Evolutionary conservation across 768 basidiomycete species (phyloP).

Genomic region (Hygrocybe coccinea): DNA sequence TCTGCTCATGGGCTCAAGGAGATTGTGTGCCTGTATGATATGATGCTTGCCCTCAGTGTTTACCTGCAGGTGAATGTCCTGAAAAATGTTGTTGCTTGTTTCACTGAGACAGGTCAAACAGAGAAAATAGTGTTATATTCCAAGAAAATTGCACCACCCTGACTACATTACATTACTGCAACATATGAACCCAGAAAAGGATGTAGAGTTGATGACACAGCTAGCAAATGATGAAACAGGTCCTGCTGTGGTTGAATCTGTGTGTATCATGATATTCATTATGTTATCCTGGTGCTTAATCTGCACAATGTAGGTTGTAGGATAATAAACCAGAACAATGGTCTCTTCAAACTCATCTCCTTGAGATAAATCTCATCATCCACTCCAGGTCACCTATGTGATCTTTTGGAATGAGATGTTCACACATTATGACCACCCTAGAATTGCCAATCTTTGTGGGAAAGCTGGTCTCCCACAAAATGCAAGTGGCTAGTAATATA

Average conservation of each 20-base stretch:
- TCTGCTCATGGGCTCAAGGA: conserved; percentile 38
- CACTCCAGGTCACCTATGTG: conserved; percentile 97
- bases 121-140: conserved; percentile 98
- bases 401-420: conserved; percentile 99
- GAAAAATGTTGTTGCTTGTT: conserved; percentile 98
- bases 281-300: conserved; percentile 3
- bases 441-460: conserved; percentile 97
- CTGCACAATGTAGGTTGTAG: conserved; percentile 63
- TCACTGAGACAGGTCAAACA: conserved; percentile 96
- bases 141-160: conserved; percentile 95
- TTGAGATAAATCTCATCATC: conserved; percentile 97
- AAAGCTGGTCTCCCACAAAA: conserved; percentile 94
- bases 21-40: conserved; percentile 88
- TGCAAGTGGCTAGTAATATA: conserved; percentile 46
- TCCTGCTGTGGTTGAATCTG: conserved; percentile 89
- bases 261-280: conserved; percentile 29
- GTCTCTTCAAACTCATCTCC: conserved; percentile 88
- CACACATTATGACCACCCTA: conserved; percentile 89
- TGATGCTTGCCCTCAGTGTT: conserved; percentile 95
- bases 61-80: conserved; percentile 97
- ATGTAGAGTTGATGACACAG: conserved; percentile 94
- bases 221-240: conserved; percentile 91
- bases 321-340: conserved; percentile 98
- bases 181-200: conserved; percentile 96
- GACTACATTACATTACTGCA: conserved; percentile 91